phyloP scores from a whole-genome alignment of 352 stramenopile species.

The Thalassiosira mediterranea region DNA sequence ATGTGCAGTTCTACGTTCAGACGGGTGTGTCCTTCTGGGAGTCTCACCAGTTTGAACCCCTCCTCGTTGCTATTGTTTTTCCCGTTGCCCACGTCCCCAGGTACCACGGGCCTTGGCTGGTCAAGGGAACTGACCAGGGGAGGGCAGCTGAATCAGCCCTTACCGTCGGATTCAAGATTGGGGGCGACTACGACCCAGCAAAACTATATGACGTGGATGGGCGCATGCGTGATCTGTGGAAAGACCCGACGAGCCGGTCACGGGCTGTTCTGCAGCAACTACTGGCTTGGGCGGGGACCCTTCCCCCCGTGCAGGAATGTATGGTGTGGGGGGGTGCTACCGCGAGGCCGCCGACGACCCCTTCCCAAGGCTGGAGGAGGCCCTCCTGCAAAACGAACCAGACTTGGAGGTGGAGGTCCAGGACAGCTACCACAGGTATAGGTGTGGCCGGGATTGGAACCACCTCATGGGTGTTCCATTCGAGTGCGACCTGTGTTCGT shows the following conservation, averaged over 20 bases:
- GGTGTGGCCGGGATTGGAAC: constrained; percentile 8
- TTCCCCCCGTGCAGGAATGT: constrained; percentile 46
- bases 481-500: constrained; percentile 46
- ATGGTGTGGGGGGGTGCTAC: constrained; percentile 45
- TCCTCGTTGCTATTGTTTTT: constrained; percentile 34
- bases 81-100: constrained; percentile 7
- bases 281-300: constrained; percentile 7
- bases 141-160: background rate
- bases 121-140: constrained; percentile 3
- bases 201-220: constrained; percentile 40
- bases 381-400: background rate
- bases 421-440: background rate
- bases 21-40: constrained; percentile 4
- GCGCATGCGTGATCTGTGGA: constrained; percentile 20
- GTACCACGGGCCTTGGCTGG: constrained; percentile 11
- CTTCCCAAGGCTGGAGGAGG: background rate
- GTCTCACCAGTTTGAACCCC: constrained; percentile 9
- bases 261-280: constrained; percentile 58
- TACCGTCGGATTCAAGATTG: background rate
- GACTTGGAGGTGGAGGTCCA: constrained; percentile 17
- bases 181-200: background rate
- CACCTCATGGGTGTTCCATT: constrained; percentile 42
- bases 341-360: background rate
- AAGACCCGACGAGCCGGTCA: constrained; percentile 5
- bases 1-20: constrained; percentile 12